These are phyloP conservation scores for Fusarium piperis DNA, from an alignment of 2,329 filamentous ascomycete species.

Conservation along the genomic window DNA sequence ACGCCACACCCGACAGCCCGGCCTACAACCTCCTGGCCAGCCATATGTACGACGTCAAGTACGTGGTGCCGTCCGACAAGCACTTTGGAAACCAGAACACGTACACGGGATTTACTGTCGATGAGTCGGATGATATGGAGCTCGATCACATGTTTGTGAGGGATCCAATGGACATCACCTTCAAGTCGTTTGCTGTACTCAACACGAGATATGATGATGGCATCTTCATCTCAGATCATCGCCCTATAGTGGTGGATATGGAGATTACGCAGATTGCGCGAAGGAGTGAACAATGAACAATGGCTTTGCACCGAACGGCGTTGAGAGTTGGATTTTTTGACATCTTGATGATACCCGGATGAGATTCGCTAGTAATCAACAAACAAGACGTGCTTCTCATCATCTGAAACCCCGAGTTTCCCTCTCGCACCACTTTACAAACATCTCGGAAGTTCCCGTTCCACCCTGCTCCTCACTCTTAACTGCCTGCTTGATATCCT, in stretches of 20 bases:
- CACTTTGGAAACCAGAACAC: slow-evolving; percentile 42
- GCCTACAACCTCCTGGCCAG: slow-evolving; percentile 41
- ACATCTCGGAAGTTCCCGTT: slow-evolving; percentile 8
- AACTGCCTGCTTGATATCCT: slow-evolving; percentile 17
- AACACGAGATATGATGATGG: slow-evolving; percentile 41
- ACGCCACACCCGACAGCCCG: slow-evolving; percentile 40
- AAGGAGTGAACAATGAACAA: not conserved
- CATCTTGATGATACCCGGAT: slow-evolving; percentile 20
- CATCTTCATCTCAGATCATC: slow-evolving; percentile 47
- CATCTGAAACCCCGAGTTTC: slow-evolving; percentile 10
- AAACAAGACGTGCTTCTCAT: not conserved
- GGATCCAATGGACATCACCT: slow-evolving; percentile 36
- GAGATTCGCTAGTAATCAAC: not conserved
- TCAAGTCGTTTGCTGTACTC: slow-evolving; percentile 41
- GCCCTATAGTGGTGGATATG: slow-evolving; percentile 44
- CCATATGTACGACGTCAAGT: slow-evolving; percentile 39
- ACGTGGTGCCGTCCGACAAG: slow-evolving; percentile 34
- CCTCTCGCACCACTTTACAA: slow-evolving; percentile 27
- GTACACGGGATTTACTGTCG: slow-evolving; percentile 43
- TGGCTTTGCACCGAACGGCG: slow-evolving; percentile 4
- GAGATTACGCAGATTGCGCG: slow-evolving; percentile 23
- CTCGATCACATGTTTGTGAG: slow-evolving; percentile 48
- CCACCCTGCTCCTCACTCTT: slow-evolving; percentile 15
- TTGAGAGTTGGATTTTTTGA: slow-evolving; percentile 1
- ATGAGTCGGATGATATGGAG: slow-evolving; percentile 28